Evolutionary conservation across 495 filamentous ascomycete species (phyloP).

Genomic region (Penicillium daleae): DNA sequence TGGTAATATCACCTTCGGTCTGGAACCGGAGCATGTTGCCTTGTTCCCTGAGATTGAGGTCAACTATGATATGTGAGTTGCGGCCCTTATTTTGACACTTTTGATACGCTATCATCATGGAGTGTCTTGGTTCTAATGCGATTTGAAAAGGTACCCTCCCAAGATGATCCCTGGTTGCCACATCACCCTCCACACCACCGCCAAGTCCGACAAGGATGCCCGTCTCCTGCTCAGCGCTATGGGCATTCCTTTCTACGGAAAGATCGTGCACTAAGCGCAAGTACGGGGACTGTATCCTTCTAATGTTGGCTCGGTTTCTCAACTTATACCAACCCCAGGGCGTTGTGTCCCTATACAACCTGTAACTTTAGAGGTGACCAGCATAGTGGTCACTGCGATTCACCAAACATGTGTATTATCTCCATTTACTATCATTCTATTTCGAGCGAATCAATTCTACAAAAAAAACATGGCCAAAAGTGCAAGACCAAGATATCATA

Average conservation of each 20-base stretch:
- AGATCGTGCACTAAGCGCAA: conserved; percentile 54
- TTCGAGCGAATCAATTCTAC: conserved; percentile 18
- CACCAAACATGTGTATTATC: conserved; percentile 35
- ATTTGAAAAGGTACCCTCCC: conserved; percentile 66
- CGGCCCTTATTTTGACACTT: neutral
- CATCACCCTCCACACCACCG: conserved; percentile 84
- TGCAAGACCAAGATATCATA: neutral
- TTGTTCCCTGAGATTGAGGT: conserved; percentile 91
- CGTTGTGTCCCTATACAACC: conserved; percentile 27
- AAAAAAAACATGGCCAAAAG: neutral
- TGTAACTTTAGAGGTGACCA: conserved; percentile 43
- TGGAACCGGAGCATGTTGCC: conserved; percentile 69
- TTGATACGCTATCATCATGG: neutral
- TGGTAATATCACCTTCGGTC: conserved; percentile 84
- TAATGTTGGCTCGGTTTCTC: conserved; percentile 6
- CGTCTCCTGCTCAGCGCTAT: conserved; percentile 78
- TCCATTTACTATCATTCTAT: conserved; percentile 20
- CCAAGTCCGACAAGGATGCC: conserved; percentile 89
- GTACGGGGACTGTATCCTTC: neutral
- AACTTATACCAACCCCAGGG: conserved; percentile 14
- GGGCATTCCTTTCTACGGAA: conserved; percentile 81
- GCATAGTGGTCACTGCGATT: conserved; percentile 35
- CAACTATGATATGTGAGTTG: conserved; percentile 84
- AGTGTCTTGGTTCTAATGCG: neutral
- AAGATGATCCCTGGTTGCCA: conserved; percentile 94